These are phyloP conservation scores for Cenchrus purpureus DNA, from an alignment of 176 grass and related monocot species.

Conservation along the genomic window DNA sequence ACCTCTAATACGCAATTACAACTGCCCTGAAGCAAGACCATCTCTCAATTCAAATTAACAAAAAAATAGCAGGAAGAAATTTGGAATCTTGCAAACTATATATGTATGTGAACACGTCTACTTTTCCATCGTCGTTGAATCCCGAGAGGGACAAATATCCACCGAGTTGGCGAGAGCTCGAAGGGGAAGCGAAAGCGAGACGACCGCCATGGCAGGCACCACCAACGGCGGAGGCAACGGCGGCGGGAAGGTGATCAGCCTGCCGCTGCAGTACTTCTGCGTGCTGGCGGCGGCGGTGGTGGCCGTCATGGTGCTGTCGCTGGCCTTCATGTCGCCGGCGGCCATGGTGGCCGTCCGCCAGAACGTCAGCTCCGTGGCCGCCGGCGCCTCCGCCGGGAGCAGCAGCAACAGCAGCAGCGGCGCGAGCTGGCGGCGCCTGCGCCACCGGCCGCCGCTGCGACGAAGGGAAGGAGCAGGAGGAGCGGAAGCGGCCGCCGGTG, in stretches of 20 bases:
- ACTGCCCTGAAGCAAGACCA: not conserved
- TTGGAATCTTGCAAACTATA: slow-evolving; percentile 5
- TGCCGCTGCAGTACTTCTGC: slow-evolving; percentile 64
- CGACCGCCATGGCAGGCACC: slow-evolving; percentile 46
- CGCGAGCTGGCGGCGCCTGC: not conserved
- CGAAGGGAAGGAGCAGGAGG: not conserved
- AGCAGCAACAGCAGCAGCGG: not conserved
- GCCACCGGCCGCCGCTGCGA: not conserved
- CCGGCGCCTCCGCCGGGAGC: not conserved
- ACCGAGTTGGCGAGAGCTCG: slow-evolving; percentile 1
- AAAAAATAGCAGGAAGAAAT: not conserved
- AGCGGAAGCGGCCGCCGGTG: slow-evolving; percentile 15
- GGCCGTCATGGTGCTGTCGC: slow-evolving; percentile 49
- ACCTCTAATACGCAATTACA: not conserved
- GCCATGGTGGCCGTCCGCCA: slow-evolving; percentile 51
- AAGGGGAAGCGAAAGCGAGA: not conserved
- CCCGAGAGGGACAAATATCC: not conserved
- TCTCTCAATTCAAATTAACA: not conserved
- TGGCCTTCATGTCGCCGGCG: slow-evolving; percentile 46
- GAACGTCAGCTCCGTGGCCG: slow-evolving; percentile 43
- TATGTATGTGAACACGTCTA: not conserved
- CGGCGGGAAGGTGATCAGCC: slow-evolving; percentile 51
- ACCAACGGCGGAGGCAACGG: slow-evolving; percentile 27
- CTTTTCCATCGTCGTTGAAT: slow-evolving; percentile 10
- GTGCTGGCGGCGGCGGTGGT: slow-evolving; percentile 51